A percentile compares a stretch with the other conserved stretches of the same genome.
Evolutionary conservation across 1,284 basidiomycete genomes (phyloP).

Genomic region (Trichosporon asahii): DNA sequence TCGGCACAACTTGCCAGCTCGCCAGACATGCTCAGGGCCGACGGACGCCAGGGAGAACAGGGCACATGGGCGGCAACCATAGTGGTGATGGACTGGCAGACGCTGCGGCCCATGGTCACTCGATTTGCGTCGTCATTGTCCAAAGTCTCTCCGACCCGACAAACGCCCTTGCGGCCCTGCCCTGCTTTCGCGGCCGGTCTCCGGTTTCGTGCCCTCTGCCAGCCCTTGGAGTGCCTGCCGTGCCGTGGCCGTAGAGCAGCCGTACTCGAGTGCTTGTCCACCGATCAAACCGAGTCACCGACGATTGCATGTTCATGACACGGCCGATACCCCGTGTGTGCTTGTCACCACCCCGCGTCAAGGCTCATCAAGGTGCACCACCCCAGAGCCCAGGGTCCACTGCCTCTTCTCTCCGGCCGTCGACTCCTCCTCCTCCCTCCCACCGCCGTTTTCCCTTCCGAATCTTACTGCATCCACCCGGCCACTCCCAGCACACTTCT

Average conservation of each 20-base stretch:
- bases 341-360: slow-evolving; percentile 2
- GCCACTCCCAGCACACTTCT: not conserved
- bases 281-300: slow-evolving; percentile 8
- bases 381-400: not conserved
- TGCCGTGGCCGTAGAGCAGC: not conserved
- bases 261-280: not conserved
- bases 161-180: not conserved
- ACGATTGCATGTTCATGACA: slow-evolving; percentile 1
- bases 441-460: not conserved
- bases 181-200: not conserved
- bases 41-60: not conserved
- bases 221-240: no score
- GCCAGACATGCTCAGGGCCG: not conserved
- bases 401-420: slow-evolving; percentile 1
- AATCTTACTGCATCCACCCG: not conserved
- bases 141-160: slow-evolving; percentile 11
- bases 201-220: slow-evolving; percentile 6
- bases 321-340: slow-evolving; percentile 8
- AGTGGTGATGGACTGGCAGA: no score
- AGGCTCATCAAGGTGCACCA: not conserved
- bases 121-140: slow-evolving; percentile 8
- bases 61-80: slow-evolving; percentile 4
- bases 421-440: not conserved
- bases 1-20: not conserved
- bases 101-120: slow-evolving; percentile 6